phyloP scores from a whole-genome alignment of 257 asterid genomes.

The Agastache rugosa region DNA sequence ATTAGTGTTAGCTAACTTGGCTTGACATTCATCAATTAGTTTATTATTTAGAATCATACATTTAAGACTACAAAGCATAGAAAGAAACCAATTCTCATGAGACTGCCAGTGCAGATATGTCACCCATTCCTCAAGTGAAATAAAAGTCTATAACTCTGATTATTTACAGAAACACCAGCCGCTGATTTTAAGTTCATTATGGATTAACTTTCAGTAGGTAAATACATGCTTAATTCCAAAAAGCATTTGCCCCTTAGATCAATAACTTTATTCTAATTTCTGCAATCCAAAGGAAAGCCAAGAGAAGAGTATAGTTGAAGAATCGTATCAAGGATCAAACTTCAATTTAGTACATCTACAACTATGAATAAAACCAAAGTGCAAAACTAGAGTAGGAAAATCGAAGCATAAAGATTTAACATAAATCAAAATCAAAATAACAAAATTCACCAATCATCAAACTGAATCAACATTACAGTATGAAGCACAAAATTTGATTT shows the following conservation, averaged over 20 bases:
- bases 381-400: background rate
- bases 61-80: background rate
- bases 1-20: background rate
- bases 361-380: constrained; percentile 1
- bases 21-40: background rate
- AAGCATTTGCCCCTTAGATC: background rate
- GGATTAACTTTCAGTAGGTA: background rate
- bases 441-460: background rate
- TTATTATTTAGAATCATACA: constrained; percentile 9
- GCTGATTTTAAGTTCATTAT: background rate
- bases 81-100: constrained; percentile 5
- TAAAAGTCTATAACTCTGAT: background rate
- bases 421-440: constrained; percentile 4
- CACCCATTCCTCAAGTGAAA: constrained; percentile 10
- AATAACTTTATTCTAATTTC: background rate
- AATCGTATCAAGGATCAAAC: constrained; percentile 16
- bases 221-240: background rate
- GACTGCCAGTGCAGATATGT: background rate
- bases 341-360: background rate
- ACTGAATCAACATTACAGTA: constrained; percentile 17
- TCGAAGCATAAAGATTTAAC: background rate
- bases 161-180: background rate
- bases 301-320: constrained; percentile 8
- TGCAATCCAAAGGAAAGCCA: constrained; percentile 1
- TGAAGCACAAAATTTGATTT: constrained; percentile 4